phyloP scores from a whole-genome alignment of 2,329 filamentous ascomycete species.

The Fusarium poae region DNA sequence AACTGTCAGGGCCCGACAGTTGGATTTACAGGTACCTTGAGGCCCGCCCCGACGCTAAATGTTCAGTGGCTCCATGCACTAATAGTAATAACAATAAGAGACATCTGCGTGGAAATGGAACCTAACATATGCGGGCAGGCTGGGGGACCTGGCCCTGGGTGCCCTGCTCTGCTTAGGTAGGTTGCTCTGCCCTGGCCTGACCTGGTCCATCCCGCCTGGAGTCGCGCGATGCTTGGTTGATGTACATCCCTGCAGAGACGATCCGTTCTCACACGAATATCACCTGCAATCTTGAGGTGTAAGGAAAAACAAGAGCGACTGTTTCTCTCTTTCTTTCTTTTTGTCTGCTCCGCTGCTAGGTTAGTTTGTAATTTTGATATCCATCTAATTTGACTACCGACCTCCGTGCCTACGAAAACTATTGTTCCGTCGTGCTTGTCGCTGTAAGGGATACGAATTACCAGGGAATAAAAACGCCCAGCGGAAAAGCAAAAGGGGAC shows the following conservation, averaged over 20 bases:
- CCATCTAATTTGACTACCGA: constrained; percentile 16
- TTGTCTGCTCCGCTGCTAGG: constrained; percentile 16
- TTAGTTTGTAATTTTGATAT: constrained; percentile 22
- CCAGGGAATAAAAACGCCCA: constrained; percentile 15
- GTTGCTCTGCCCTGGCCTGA: constrained; percentile 5
- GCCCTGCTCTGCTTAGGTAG: constrained; percentile 25
- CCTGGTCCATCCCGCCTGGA: constrained; percentile 25
- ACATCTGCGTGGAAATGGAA: constrained; percentile 14
- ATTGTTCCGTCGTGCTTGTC: constrained; percentile 20
- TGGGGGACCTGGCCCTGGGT: constrained; percentile 40
- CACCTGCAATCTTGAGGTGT: constrained; percentile 49
- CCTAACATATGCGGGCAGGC: constrained; percentile 8
- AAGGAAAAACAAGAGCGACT: constrained; percentile 12
- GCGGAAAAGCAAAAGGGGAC: constrained; percentile 25
- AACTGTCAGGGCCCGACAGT: constrained; percentile 25
- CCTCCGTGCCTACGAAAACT: not conserved
- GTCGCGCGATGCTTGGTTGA: constrained; percentile 36
- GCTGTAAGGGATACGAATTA: constrained; percentile 28
- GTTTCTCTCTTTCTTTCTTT: constrained; percentile 12
- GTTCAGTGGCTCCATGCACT: constrained; percentile 47
- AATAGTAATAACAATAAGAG: constrained; percentile 35
- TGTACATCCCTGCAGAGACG: constrained; percentile 53
- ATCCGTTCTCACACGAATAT: constrained; percentile 52
- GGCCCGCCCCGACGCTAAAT: constrained; percentile 48
- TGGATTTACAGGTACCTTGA: constrained; percentile 38